Base-by-base conservation (phyloP, 2,329 filamentous ascomycete genomes). In the Sporothrix euskadiensis region DNA sequence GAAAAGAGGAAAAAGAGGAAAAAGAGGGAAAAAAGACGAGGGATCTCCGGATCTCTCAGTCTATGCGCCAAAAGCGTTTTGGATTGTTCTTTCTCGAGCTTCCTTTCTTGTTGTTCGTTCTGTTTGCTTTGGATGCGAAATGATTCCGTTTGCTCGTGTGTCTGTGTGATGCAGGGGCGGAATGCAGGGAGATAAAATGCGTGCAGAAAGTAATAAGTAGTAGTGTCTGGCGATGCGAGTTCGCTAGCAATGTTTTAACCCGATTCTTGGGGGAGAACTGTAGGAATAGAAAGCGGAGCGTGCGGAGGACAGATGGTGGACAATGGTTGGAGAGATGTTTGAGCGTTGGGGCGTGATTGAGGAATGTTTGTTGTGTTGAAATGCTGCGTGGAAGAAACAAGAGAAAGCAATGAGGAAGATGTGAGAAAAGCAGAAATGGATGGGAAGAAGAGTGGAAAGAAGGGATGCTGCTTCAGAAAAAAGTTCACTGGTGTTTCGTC, bases 61-160 rank as follows among this genome's bases (percentile, higher is more conserved):
- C 69, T 63, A 35, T 63, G 69, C 69, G 56, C 68, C 68, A 57
- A 70, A 57, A 70, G 52, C 52, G 68, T 44, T 44, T 70, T 30
- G 52, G 30, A 10, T 5, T 39, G 19, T n/a, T 54, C 10, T n/a
- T 26, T 52, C 39, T 32, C 14, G 16, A 10, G 39, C 12, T 44
- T 65, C 39, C 26, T 22, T 30, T 14, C 12, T 35, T n/a, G 32
- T 4, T 35, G 3, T 54, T 22, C 19, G 30, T 39, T 7, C n/a
- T 41, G 47, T 54, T 54, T 69, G 47, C 41, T 30, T 59, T 32
- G 22, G 22, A 59, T 63, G 41, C 44, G 52, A 49, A 6, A 49
- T 16, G 19, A 10, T 56, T 26, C 19, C 26, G 44, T 54, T 39
- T 56, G 66, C 44, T 35, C 35, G 35, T 35, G 35, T 35, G 35